A percentile compares a stretch with the other conserved stretches of the same genome.
These are phyloP conservation scores for Volvox reticuliferus DNA, from an alignment of 139 green algal genomes.

Conservation along the genomic window DNA sequence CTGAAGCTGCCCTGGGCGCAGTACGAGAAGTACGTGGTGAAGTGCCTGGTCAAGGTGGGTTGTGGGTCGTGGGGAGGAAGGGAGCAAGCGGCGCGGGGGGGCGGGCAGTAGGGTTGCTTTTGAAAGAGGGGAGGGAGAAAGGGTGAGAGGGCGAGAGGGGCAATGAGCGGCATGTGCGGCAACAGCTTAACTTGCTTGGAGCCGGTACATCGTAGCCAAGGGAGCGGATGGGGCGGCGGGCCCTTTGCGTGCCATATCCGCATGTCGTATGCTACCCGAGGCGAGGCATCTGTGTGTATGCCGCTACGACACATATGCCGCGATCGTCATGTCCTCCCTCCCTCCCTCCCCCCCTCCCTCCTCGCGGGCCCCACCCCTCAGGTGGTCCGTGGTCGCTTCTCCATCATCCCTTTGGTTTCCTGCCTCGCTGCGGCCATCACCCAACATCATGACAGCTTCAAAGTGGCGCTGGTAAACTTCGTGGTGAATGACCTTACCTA, in stretches of 20 bases:
- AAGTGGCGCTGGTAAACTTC: conserved; percentile 82
- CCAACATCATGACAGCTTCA: conserved; percentile 85
- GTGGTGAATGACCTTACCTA: conserved; percentile 87
- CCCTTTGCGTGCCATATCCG: too few species aligned
- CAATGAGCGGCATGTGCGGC: too few species aligned
- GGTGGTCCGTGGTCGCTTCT: conserved; percentile 68
- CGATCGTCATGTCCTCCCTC: not conserved
- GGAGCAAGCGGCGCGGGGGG: not conserved
- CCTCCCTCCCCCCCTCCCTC: not conserved
- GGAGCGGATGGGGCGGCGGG: too few species aligned
- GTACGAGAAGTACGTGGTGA: conserved; percentile 85
- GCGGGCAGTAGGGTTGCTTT: not conserved
- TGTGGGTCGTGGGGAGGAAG: not conserved
- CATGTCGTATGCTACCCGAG: too few species aligned
- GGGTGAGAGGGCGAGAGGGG: too few species aligned
- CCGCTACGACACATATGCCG: too few species aligned
- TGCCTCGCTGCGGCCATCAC: conserved; percentile 84
- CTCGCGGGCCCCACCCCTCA: not conserved
- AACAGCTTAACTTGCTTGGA: too few species aligned
- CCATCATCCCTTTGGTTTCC: conserved; percentile 83
- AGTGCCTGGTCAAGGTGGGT: conserved; percentile 84
- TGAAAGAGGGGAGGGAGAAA: too few species aligned
- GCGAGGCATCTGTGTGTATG: too few species aligned
- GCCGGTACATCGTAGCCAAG: too few species aligned
- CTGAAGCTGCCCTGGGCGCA: conserved; percentile 88